Evolutionary conservation across 139 green algal genomes (phyloP).

Genomic region (Asterochloris sp.): DNA sequence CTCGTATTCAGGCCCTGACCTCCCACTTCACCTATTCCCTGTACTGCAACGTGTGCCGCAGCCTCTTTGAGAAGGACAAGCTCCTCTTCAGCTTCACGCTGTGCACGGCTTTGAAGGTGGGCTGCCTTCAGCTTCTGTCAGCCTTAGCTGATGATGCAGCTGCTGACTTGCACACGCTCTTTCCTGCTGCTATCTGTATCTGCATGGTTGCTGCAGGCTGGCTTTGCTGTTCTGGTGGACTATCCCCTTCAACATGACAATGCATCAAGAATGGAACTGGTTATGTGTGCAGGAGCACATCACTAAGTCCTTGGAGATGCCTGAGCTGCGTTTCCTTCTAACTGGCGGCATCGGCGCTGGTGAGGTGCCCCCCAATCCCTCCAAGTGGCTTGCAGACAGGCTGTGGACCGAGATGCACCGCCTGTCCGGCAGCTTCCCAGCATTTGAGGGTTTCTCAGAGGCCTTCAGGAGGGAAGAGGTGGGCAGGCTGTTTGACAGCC

Average conservation of each 20-base stretch:
- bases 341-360: conserved; percentile 64
- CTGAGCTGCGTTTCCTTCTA: conserved; percentile 73
- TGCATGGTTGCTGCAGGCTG: neutral
- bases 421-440: conserved; percentile 1
- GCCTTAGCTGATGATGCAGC: neutral
- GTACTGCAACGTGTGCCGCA: conserved; percentile 64
- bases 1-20: conserved; percentile 59
- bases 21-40: conserved; percentile 75
- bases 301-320: conserved; percentile 42
- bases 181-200: neutral
- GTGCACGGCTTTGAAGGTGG: conserved; percentile 43
- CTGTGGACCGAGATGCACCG: conserved; percentile 40
- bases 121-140: neutral
- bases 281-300: conserved; percentile 43
- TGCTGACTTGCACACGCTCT: neutral
- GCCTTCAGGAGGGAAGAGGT: conserved; percentile 18
- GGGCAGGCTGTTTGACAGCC: too few relatives aligned
- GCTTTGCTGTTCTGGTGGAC: neutral
- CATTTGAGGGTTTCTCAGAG: conserved; percentile 7
- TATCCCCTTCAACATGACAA: neutral
- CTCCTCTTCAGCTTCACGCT: conserved; percentile 78
- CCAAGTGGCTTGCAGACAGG: conserved; percentile 48
- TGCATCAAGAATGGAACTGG: neutral
- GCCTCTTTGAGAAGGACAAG: conserved; percentile 83
- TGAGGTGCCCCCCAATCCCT: conserved; percentile 58